These are phyloP conservation scores for Yamadazyma friedrichii DNA, from an alignment of 1,139 yeast species.

Conservation along the genomic window DNA sequence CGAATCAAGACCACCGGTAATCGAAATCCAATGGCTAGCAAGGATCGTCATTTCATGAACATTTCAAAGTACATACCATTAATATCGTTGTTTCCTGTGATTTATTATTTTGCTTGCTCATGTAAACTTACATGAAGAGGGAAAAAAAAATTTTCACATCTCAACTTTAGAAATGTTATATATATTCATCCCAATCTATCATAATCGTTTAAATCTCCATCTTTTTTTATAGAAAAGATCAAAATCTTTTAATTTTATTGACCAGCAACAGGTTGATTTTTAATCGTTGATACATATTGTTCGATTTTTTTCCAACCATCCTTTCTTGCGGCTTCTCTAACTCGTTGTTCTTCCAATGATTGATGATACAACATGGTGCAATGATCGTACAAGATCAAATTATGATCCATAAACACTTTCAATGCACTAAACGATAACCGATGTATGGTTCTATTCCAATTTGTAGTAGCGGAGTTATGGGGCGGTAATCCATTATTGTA, in stretches of 20 bases:
- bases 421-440: conserved; percentile 88
- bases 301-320: conserved; percentile 79
- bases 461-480: conserved; percentile 49
- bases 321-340: conserved; percentile 59
- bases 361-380: conserved; percentile 85
- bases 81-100: neutral
- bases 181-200: neutral
- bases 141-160: conserved; percentile 1
- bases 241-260: conserved; percentile 10
- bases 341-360: conserved; percentile 63
- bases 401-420: conserved; percentile 90
- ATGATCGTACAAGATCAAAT: conserved; percentile 87
- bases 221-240: no score
- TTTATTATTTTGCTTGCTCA: no score
- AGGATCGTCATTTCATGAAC: conserved; percentile 17
- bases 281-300: conserved; percentile 46
- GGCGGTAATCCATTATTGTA: conserved; percentile 31
- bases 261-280: conserved; percentile 16
- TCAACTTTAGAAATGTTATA: conserved; percentile 1
- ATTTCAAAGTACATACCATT: neutral
- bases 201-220: no score
- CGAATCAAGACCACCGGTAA: conserved; percentile 14
- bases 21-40: conserved; percentile 14
- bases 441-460: conserved; percentile 92
- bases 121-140: neutral